phyloP scores from a whole-genome alignment of 2,329 filamentous ascomycete genomes.

The Cladophialophora psammophila region DNA sequence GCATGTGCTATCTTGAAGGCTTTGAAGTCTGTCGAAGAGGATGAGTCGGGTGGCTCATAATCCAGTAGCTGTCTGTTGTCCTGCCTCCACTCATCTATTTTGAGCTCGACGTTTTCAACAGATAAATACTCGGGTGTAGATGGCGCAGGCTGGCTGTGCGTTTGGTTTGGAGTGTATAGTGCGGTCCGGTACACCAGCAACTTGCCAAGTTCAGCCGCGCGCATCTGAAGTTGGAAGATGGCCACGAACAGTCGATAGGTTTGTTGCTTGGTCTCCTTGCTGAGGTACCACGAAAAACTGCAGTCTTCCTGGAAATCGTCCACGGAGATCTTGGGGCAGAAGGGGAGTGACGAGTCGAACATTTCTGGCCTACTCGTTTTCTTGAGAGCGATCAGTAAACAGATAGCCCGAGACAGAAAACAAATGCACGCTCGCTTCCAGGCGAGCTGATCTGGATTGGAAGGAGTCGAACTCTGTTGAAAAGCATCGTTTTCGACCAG shows the following conservation, averaged over 20 bases:
- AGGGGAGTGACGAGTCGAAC: background rate
- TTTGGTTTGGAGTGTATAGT: background rate
- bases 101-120: too few species aligned
- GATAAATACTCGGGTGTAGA: too few species aligned
- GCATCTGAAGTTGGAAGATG: background rate
- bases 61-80: too few species aligned
- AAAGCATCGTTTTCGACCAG: background rate
- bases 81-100: too few species aligned
- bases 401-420: background rate
- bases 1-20: too few species aligned
- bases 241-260: background rate
- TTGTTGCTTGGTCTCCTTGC: constrained; percentile 8
- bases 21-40: too few species aligned
- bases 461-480: background rate
- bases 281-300: constrained; percentile 19
- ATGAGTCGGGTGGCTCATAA: too few species aligned
- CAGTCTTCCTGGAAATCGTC: constrained; percentile 15
- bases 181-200: constrained; percentile 5
- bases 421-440: constrained; percentile 13
- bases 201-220: background rate
- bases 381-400: constrained; percentile 8
- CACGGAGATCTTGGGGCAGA: background rate
- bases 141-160: too few species aligned
- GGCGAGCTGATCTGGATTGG: background rate
- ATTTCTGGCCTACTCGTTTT: constrained; percentile 9